Percentiles rank a stretch among this genome's conserved stretches.
Conservation (phyloP, 805 yeast genomes). For the Dipodascus geniculatus region DNA sequence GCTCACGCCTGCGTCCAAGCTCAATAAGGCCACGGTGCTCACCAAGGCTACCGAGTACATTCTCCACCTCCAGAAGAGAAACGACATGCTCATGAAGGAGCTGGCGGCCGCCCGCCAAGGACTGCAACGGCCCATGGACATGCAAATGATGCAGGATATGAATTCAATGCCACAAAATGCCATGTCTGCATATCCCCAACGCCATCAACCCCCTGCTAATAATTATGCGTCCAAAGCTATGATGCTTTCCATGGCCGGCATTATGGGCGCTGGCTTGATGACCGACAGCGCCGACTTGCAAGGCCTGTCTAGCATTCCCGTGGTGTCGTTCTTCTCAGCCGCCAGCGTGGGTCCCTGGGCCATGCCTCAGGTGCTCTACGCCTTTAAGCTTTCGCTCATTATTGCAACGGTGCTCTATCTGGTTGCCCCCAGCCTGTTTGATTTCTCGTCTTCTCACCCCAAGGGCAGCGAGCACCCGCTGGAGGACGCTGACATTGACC, state of each 20-base stretch:
- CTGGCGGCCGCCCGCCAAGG: conserved; percentile 28
- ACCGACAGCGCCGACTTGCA: conserved; percentile 16
- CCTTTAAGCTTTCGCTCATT: conserved; percentile 17
- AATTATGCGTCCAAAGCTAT: conserved; percentile 18
- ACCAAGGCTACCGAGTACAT: conserved; percentile 76
- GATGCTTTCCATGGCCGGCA: conserved; percentile 28
- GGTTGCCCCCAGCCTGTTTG: conserved; percentile 18
- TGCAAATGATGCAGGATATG: conserved; percentile 4
- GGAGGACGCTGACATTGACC: not conserved
- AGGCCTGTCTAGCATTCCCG: conserved; percentile 24
- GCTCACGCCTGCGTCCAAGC: conserved; percentile 58
- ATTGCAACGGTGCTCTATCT: conserved; percentile 21
- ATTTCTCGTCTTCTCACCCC: conserved; percentile 4
- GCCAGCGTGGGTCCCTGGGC: conserved; percentile 5
- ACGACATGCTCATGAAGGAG: conserved; percentile 39
- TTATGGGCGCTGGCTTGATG: conserved; percentile 23
- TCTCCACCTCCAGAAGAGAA: conserved; percentile 53
- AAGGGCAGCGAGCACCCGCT: conserved; percentile 7
- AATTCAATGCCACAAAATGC: conserved; percentile 5
- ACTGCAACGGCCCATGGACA: not conserved
- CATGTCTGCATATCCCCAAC: conserved; percentile 3
- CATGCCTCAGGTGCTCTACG: conserved; percentile 10
- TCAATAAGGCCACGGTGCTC: conserved; percentile 68
- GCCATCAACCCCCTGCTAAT: conserved; percentile 5
- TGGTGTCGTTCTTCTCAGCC: conserved; percentile 7